Base-by-base conservation (phyloP, 208 protist species). In the Ichthyophonus hoferi region DNA sequence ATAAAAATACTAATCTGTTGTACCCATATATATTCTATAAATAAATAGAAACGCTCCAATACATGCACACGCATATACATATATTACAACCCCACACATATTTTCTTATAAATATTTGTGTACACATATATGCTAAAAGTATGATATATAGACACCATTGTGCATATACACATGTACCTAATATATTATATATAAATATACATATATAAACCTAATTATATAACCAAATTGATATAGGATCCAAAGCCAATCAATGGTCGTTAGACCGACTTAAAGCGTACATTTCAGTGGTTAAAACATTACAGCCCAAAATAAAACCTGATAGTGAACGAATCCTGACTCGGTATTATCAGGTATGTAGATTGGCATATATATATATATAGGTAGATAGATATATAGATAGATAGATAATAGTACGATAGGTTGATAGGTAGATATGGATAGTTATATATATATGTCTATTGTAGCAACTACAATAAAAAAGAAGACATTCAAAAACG, bases 281-380 rank as follows among this genome's bases (percentile, higher is more conserved):
- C 90, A 40, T 90, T 85, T n/a, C 86, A 42, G 41, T 94, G 0
- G 82, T 85, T 83, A 42, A 76, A 39, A 34, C 86, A 41, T 81
- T 93, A 39, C 1, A 89, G 50, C 95, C 93, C 37, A 40, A 31
- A 34, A 1, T 95, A 33, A 82, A 79, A 0, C 40, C 3, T 31
- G 88, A 89, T 12, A 79, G 78, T 14, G 88, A 93, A n/a, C 12
- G 2, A 40, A 83, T 89, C 17, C 87, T 89, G 2, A 58, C 43
- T 37, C n/a, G n/a, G 7, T 89, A 89, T 33, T 89, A 89, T 38
- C 87, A 89, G 67, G 34, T 89, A 24, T 86, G 82, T 41, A n/a
- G 7, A 37, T 41, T 7, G 79, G 7, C 79, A 17, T 37, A 37
- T 17, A 83, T 41, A 41, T 67, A 67, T 67, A 67, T 7, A 67